Percentiles rank a stretch among this genome's conserved stretches.
Conservation (phyloP, 805 yeast species). For the Kregervanrija delftensis region DNA sequence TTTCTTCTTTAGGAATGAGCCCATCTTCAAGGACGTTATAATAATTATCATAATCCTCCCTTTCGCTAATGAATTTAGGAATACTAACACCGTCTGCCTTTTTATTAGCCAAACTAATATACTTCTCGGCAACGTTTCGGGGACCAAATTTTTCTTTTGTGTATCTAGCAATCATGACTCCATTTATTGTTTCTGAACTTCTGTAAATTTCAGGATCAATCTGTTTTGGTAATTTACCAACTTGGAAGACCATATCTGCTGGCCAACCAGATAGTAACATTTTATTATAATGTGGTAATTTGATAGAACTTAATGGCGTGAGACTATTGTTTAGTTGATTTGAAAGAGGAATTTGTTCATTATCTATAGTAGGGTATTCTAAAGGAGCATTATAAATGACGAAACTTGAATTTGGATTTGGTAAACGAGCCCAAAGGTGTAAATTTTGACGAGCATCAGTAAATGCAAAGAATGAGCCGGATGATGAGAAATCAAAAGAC, state of each 20-base stretch:
- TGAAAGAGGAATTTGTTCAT: constrained; percentile 26
- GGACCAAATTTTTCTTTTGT: constrained; percentile 51
- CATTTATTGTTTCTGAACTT: constrained; percentile 30
- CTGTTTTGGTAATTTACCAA: constrained; percentile 48
- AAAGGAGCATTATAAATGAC: constrained; percentile 38
- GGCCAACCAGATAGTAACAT: constrained; percentile 80
- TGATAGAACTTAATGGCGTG: constrained; percentile 63
- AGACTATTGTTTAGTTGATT: constrained; percentile 34
- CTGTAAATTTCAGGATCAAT: constrained; percentile 44
- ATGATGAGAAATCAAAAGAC: constrained; percentile 47
- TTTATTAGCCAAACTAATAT: constrained; percentile 31
- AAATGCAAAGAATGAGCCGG: constrained; percentile 75
- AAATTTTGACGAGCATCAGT: constrained; percentile 56
- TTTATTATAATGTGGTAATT: constrained; percentile 82
- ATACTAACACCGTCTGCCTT: constrained; percentile 19
- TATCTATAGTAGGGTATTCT: constrained; percentile 43
- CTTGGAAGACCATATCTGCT: constrained; percentile 49
- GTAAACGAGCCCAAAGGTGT: constrained; percentile 63
- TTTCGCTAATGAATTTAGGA: constrained; percentile 61
- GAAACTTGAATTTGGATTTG: constrained; percentile 19
- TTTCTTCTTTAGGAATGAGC: neutral
- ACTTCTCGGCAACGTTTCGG: constrained; percentile 41
- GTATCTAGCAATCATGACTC: constrained; percentile 41
- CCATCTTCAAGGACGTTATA: constrained; percentile 7
- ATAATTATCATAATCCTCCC: constrained; percentile 26